Base-by-base conservation (phyloP, 75 land plant genomes). In the Larix kaempferi region DNA sequence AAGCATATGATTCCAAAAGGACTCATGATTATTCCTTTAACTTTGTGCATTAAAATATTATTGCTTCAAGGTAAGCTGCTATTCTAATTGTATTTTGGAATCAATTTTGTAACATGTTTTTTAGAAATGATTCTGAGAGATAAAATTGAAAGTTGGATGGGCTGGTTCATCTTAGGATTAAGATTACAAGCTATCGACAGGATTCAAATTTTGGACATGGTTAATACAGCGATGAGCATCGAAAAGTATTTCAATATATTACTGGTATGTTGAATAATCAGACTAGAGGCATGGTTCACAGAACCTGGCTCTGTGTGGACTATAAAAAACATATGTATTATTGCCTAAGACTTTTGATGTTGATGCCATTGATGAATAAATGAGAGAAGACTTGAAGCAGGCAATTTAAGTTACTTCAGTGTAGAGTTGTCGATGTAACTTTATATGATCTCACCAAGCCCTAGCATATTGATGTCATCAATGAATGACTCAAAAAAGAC, bases 331-430 rank as follows among this genome's bases (percentile, higher is more conserved):
- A 12, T 16, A 63, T 33, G 16, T 65, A 65, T 65, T 16, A 65
- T 65, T 65, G 69, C 16, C 39, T 65, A 65, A 65, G 19, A 19
- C 37, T 16, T 7, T 69, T 33, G 49, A 69, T 69, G 49, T 6
- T 69, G 73, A 41, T n/a, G n/a, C n/a, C 49, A 21, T 69, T 41
- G 22, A 69, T 22, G 41, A 69, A 69, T 69, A 49, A 69, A 10
- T 41, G 11, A 16, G 39, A 33, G 41, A 69, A 21, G 27, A 21
- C 39, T 10, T 7, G 19, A 39, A 39, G 14, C 39, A 12, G 73
- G 52, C 4, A 39, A 8, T 69, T 49, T 49, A 49, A 49, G 12
- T 10, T 49, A 10, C 54, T 49, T 49, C 54, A 10, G 8, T 49
- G 12, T 11, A 49, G 11, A 49, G 54, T 49, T 49, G 54, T 10